Evolutionary conservation across 345 rosid species (phyloP).

Genomic region (Pugionium dolabratum): DNA sequence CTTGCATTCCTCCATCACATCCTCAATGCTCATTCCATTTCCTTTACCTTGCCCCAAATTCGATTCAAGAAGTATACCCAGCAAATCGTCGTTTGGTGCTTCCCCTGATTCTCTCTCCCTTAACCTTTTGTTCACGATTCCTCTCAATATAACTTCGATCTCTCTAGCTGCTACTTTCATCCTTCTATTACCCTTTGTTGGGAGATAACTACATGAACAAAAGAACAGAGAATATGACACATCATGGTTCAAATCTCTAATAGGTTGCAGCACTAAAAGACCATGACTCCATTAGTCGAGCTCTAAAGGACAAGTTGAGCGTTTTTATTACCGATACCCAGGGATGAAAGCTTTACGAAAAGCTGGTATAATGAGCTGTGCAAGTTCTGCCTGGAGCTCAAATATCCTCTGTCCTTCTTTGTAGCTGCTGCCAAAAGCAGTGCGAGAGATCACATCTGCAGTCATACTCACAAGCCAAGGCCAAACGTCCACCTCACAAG

Average conservation of each 20-base stretch:
- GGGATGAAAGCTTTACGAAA: conserved; percentile 46
- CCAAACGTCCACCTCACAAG: conserved; percentile 46
- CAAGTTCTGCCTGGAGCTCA: conserved; percentile 47
- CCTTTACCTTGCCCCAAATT: conserved; percentile 11
- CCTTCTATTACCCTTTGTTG: conserved; percentile 35
- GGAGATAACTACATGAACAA: conserved; percentile 30
- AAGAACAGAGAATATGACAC: neutral
- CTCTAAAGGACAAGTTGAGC: neutral
- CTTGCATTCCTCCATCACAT: conserved; percentile 63
- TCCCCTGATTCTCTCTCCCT: conserved; percentile 40
- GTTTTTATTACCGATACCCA: conserved; percentile 52
- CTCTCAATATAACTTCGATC: conserved; percentile 30
- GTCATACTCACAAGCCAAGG: conserved; percentile 44
- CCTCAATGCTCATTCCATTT: conserved; percentile 43
- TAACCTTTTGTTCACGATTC: conserved; percentile 38
- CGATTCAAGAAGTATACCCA: conserved; percentile 49
- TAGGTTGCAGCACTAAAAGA: neutral
- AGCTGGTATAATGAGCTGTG: conserved; percentile 37
- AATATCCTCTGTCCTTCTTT: conserved; percentile 71
- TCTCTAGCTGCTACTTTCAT: conserved; percentile 32
- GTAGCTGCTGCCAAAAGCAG: conserved; percentile 69
- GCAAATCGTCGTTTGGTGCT: conserved; percentile 39
- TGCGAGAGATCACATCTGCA: conserved; percentile 48
- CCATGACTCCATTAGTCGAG: neutral
- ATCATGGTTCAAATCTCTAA: neutral